Base-by-base conservation (phyloP, 1,284 basidiomycete genomes). In the Exsudoporus floridanus region DNA sequence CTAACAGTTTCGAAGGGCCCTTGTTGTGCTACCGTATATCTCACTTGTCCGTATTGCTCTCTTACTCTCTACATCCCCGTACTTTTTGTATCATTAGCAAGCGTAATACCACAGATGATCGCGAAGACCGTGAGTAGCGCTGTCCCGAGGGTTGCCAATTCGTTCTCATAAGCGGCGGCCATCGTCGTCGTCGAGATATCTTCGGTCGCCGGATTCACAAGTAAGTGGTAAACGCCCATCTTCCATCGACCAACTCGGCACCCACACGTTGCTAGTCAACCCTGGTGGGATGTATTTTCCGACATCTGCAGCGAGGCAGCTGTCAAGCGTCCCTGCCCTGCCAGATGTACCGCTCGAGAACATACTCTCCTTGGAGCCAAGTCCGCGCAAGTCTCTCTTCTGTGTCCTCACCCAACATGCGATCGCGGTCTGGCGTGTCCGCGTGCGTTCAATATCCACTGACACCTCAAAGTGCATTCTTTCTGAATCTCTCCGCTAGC, bases 351-450 rank as follows among this genome's bases (percentile, higher is more conserved):
- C 77, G 13, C 73, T 77, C 46, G 84, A 87, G 59, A 73, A 77
- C 16, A 74, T 90, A 40, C 69, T 91, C 42, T 76, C 74, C 18
- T 68, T 92, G 50, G 74, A 76, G 25, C 75, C 84, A 5, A 92
- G 84, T 63, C 82, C 86, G 30, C 80, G 84, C 57, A 92, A 83
- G 67, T 85, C 86, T 39, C 77, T 94, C 44, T 94, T 94, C 67
- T 90, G 86, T 59, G 79, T 83, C 8, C 73, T 94, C 43, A 86
- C 90, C 7, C 78, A 76, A 59, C 81, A 77, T 61, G 80, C 82
- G 5, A 69, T 95, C 31, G 77, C 86, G 3, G 77, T 94, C 35
- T 95, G 92, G 92, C 83, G 88, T 69, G 86, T 91, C 54, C 79
- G 92, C 69, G 92, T 94, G 70, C 63, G 88, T 80, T 38, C 25